These are phyloP conservation scores for Pseudonitzschia multiseries DNA, from an alignment of 108 stramenopile genomes.

Conservation along the genomic window DNA sequence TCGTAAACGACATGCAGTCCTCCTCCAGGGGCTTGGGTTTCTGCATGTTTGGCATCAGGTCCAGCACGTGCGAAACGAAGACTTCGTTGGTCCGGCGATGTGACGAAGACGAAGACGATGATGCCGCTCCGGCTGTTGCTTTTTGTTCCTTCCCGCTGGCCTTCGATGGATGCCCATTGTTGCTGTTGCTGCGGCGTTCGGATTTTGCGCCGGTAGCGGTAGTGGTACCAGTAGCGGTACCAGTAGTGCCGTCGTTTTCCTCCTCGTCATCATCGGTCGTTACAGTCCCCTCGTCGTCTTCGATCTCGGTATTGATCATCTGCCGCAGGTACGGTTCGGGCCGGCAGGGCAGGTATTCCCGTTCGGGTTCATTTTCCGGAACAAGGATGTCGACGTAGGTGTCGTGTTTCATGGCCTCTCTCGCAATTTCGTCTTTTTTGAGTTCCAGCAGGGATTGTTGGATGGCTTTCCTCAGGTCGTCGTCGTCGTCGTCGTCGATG, in stretches of 20 bases:
- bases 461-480: conserved; percentile 51
- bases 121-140: background rate
- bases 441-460: conserved; percentile 38
- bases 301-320: conserved; percentile 14
- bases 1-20: conserved; percentile 31
- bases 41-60: conserved; percentile 21
- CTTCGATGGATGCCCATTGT: background rate
- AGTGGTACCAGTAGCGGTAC: too few relatives aligned
- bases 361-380: background rate
- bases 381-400: conserved; percentile 30
- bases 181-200: background rate
- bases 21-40: conserved; percentile 22
- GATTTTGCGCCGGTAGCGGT: background rate
- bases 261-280: conserved; percentile 15
- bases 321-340: conserved; percentile 45
- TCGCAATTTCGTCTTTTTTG: background rate
- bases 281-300: background rate
- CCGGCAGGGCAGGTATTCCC: conserved; percentile 36
- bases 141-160: background rate
- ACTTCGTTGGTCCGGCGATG: background rate
- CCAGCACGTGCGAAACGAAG: conserved; percentile 26
- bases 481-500: conserved; percentile 15
- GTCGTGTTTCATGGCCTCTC: conserved; percentile 16
- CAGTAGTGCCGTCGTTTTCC: conserved; percentile 20
- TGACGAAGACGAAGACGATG: too few relatives aligned